Evolutionary conservation across 345 rosid species (phyloP).

Genomic region (Atalantia buxifolia): DNA sequence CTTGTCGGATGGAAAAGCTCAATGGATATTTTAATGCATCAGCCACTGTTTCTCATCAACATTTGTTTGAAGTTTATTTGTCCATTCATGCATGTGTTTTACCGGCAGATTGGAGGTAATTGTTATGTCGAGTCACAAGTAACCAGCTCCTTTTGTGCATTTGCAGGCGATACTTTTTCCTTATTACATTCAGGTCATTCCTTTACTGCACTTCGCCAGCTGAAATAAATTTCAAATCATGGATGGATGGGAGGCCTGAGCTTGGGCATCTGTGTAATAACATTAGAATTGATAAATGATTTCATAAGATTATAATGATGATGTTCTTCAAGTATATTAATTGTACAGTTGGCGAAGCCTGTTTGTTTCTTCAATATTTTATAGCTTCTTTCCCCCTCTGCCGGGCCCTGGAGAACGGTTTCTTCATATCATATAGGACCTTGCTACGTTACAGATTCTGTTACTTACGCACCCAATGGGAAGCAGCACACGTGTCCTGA

Average conservation of each 20-base stretch:
- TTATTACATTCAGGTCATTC: constrained; percentile 84
- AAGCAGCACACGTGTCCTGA: too few species aligned
- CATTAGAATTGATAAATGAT: constrained; percentile 71
- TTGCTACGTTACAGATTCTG: too few species aligned
- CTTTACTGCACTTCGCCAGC: constrained; percentile 62
- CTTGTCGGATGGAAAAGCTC: background rate
- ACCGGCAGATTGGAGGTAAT: background rate
- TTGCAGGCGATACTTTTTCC: constrained; percentile 87
- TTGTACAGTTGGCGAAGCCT: constrained; percentile 32
- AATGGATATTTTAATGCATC: background rate
- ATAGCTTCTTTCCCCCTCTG: background rate
- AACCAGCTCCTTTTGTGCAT: background rate
- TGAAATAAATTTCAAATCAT: constrained; percentile 53
- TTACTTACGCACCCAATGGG: too few species aligned
- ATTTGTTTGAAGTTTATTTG: background rate
- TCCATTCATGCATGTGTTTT: background rate
- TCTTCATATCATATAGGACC: too few species aligned
- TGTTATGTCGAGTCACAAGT: background rate
- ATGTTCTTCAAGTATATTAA: constrained; percentile 16
- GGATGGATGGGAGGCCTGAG: constrained; percentile 93
- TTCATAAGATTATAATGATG: background rate
- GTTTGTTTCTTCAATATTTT: constrained; percentile 11
- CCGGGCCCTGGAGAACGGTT: too few species aligned
- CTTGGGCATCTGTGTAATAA: constrained; percentile 87
- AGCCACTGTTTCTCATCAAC: background rate